phyloP scores from a whole-genome alignment of 805 yeast species.

The Candida verbasci region DNA sequence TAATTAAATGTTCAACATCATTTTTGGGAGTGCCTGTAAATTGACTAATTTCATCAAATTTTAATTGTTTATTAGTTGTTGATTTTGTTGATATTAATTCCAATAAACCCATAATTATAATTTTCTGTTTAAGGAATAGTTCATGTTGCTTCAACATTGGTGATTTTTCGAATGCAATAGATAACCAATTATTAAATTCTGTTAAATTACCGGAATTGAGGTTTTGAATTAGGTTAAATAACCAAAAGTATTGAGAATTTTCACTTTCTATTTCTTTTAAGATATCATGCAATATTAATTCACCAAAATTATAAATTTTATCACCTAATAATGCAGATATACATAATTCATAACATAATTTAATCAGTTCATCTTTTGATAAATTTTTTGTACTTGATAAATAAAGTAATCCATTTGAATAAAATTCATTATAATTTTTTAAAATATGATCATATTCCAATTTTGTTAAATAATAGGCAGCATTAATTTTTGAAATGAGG shows the following conservation, averaged over 20 bases:
- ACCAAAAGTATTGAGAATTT: conserved; percentile 57
- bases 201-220: conserved; percentile 76
- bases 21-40: conserved; percentile 62
- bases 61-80: conserved; percentile 66
- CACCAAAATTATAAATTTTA: conserved; percentile 92
- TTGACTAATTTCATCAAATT: conserved; percentile 67
- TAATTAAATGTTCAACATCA: conserved; percentile 85
- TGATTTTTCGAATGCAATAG: conserved; percentile 32
- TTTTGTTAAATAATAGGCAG: conserved; percentile 77
- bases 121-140: conserved; percentile 78
- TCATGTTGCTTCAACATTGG: conserved; percentile 58
- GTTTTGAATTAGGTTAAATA: conserved; percentile 62
- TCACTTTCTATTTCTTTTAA: conserved; percentile 45
- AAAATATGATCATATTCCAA: conserved; percentile 71
- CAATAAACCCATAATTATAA: conserved; percentile 85
- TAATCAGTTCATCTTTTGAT: conserved; percentile 35
- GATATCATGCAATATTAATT: conserved; percentile 84
- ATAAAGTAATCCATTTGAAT: conserved; percentile 75
- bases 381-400: conserved; percentile 60
- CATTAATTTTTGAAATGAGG: conserved; percentile 55
- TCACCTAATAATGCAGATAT: conserved; percentile 89
- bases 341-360: conserved; percentile 65
- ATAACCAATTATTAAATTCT: conserved; percentile 51
- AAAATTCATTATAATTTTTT: conserved; percentile 76
- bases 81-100: conserved; percentile 80